Evolutionary conservation across 768 basidiomycete species (phyloP).

Genomic region (Termitomyces sp.): DNA sequence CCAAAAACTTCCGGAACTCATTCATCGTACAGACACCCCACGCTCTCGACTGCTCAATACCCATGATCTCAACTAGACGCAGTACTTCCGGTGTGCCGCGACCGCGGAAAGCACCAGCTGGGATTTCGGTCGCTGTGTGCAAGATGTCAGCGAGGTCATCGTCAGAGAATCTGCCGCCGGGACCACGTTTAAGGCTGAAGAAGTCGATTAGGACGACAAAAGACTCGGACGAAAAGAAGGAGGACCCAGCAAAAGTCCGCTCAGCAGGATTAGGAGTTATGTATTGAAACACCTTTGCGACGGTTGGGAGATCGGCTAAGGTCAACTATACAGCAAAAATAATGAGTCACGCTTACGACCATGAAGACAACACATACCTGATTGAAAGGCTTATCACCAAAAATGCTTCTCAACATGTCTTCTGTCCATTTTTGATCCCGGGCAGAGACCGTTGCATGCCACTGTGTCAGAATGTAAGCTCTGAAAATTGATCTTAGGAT

Average conservation of each 20-base stretch:
- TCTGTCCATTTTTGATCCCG: constrained; percentile 51
- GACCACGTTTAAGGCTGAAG: constrained; percentile 36
- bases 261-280: constrained; percentile 20
- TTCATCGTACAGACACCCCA: constrained; percentile 60
- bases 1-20: constrained; percentile 36
- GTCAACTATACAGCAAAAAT: constrained; percentile 13
- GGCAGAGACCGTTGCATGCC: constrained; percentile 54
- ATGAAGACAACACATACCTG: constrained; percentile 17
- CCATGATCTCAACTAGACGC: constrained; percentile 51
- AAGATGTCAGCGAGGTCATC: constrained; percentile 45
- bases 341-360: neutral
- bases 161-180: constrained; percentile 49
- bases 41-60: constrained; percentile 46
- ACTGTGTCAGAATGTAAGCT: constrained; percentile 23
- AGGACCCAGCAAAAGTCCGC: constrained; percentile 40
- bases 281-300: constrained; percentile 14
- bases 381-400: constrained; percentile 32
- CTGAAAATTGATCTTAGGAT: neutral
- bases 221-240: neutral
- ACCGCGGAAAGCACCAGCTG: constrained; percentile 46
- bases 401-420: constrained; percentile 35
- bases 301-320: constrained; percentile 18
- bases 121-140: constrained; percentile 39
- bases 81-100: constrained; percentile 43
- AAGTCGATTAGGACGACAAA: neutral